Evolutionary conservation across 371 early-diverging fungal genomes (phyloP).

Genomic region (Mucor plumbeus): DNA sequence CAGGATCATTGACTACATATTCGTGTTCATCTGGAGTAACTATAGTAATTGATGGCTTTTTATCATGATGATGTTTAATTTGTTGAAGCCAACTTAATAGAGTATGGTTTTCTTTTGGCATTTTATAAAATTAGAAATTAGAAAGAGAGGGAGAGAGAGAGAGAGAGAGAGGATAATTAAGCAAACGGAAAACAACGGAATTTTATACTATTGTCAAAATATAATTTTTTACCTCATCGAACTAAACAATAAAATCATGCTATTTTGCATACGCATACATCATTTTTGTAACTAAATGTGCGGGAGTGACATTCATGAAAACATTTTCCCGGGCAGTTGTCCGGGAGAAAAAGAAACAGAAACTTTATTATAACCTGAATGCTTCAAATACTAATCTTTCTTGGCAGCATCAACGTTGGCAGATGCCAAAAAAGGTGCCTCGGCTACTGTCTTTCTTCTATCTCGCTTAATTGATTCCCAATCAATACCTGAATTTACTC

Average conservation of each 20-base stretch:
- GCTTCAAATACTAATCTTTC: not conserved
- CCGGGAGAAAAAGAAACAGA: too few species aligned
- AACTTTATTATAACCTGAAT: not conserved
- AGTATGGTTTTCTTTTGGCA: not conserved
- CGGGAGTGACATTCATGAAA: not conserved
- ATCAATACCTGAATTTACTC: slow-evolving; percentile 40
- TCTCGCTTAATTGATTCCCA: slow-evolving; percentile 44
- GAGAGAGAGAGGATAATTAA: not conserved
- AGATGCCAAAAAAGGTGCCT: not conserved
- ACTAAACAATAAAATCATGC: not conserved
- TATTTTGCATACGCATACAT: not conserved
- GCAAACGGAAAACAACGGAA: slow-evolving; percentile 1
- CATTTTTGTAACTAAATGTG: not conserved
- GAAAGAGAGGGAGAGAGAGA: not conserved
- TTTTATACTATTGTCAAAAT: not conserved
- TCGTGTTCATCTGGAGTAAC: not conserved
- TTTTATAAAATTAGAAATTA: not conserved
- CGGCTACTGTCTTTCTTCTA: slow-evolving; percentile 35
- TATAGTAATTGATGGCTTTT: not conserved
- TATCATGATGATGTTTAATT: slow-evolving; percentile 12
- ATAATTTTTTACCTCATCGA: not conserved
- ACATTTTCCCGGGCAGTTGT: not conserved
- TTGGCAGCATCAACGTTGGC: not conserved
- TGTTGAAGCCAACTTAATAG: slow-evolving; percentile 15
- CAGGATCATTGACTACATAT: not conserved